Percentiles rank a stretch among this genome's conserved stretches.
Evolutionary conservation across 2,329 filamentous ascomycete genomes (phyloP).

Genomic region (Westerdykella sp.): DNA sequence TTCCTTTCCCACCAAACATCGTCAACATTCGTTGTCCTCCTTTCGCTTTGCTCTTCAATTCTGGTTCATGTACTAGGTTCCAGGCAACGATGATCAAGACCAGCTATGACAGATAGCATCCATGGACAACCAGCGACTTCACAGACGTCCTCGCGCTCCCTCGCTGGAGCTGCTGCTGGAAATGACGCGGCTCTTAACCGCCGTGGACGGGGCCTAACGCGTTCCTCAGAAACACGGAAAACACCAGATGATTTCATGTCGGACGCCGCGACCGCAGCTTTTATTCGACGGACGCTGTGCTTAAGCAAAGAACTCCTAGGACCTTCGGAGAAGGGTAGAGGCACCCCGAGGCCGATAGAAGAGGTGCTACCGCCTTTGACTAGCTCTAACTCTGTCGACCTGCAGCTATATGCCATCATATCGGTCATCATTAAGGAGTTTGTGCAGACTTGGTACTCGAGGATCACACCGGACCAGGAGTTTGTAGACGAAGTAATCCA

Average conservation of each 20-base stretch:
- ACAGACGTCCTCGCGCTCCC: conserved; percentile 12
- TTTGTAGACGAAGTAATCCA: conserved; percentile 85
- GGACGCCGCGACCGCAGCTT: conserved; percentile 69
- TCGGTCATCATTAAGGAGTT: conserved; percentile 86
- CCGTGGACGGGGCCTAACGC: conserved; percentile 13
- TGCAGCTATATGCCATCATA: conserved; percentile 88
- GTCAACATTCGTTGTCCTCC: no score
- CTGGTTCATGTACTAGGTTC: no score
- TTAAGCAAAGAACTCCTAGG: conserved; percentile 52
- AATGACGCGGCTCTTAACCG: conserved; percentile 10
- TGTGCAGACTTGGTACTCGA: conserved; percentile 86
- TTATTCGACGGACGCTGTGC: conserved; percentile 80
- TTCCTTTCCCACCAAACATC: no score
- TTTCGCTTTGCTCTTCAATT: no score
- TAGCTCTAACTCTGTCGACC: conserved; percentile 87
- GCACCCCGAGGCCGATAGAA: conserved; percentile 61
- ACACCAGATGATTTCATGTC: conserved; percentile 47
- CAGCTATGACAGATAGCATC: conserved; percentile 25
- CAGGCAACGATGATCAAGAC: conserved; percentile 12
- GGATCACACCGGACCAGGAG: conserved; percentile 81
- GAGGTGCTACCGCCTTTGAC: conserved; percentile 84
- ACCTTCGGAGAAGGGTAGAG: conserved; percentile 44
- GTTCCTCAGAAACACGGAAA: conserved; percentile 16
- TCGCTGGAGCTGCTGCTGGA: conserved; percentile 5
- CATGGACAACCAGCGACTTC: conserved; percentile 17